Base-by-base conservation (phyloP, 148 eudicot genomes). In the Chenopodium berlandieri region DNA sequence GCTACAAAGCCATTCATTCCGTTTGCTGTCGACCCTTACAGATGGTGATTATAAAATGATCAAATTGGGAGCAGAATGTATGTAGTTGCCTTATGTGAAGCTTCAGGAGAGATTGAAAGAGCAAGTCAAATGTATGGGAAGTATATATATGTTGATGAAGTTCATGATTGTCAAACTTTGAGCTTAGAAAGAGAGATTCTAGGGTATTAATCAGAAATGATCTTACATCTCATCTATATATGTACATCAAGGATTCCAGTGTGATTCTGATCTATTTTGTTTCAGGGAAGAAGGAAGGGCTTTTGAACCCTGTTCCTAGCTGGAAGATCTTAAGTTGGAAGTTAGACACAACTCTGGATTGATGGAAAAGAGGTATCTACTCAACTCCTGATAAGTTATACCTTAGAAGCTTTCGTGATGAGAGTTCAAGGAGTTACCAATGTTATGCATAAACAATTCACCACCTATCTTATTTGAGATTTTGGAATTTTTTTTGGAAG, bases 281-380 rank as follows among this genome's bases (percentile, higher is more conserved):
- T 80, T 79, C 88, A 88, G 93, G 86, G 87, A 86, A 76, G 75
- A 64, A 79, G 90, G 84, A 69, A 75, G 81, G 79, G 95, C 89
- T 48, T 85, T 89, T 76, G 98, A 94, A 85, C 88, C 94, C 75
- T 91, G 92, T 86, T 90, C 92, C 82, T 91, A 94, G 88, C 92
- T 94, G 44, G 94, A 87, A 89, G 94, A 89, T 86, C 94, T 92
- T 84, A 90, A 93, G 85, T 90, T 94, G 95, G 94, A 94, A 80
- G 93, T 94, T 87, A 87, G 88, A 86, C 91, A 87, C 82, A 88
- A 83, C 77, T 77, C 91, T 40, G 80, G 76, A 76, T 92, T 83
- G 73, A 75, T 31, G 52, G 86, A 86, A 77, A 89, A 84, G 72
- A 89, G 82, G 86, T 88, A 76, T 81, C 80, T 80, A 64, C 77